These are phyloP conservation scores for Pestalotiopsis sp. DNA, from an alignment of 2,329 filamentous ascomycete species.

Conservation along the genomic window DNA sequence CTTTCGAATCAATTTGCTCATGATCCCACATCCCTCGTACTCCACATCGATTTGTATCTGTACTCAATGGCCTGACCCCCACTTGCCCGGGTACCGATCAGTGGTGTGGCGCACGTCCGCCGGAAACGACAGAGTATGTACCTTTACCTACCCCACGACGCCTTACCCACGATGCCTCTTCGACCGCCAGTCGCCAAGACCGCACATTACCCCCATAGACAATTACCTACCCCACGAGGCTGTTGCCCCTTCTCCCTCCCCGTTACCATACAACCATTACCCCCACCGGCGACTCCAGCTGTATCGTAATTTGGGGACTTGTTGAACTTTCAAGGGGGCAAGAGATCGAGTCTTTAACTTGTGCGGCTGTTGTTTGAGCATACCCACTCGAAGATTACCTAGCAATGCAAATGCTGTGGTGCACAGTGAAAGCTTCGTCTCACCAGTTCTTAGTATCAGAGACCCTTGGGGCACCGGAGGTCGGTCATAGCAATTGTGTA, in stretches of 20 bases:
- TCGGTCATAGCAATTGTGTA: no score
- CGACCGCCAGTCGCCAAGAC: not conserved
- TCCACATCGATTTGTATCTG: no score
- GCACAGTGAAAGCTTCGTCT: no score
- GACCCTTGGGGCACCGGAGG: no score
- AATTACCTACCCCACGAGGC: not conserved
- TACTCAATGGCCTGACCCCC: not conserved
- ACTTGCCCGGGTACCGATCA: not conserved
- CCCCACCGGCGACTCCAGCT: not conserved
- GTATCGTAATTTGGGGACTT: no score
- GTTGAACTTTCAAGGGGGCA: not conserved
- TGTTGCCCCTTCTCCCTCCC: no score
- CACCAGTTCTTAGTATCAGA: no score
- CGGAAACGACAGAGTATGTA: not conserved
- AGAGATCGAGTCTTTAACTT: not conserved
- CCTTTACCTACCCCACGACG: not conserved
- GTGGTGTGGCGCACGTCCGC: not conserved
- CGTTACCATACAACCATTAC: no score
- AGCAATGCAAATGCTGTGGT: no score
- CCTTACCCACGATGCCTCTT: not conserved
- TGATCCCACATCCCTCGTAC: no score
- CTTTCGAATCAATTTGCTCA: no score
- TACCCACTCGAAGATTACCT: not conserved
- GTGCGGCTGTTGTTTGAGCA: not conserved
- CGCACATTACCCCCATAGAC: not conserved